Percentiles rank a stretch among this genome's conserved stretches.
These are phyloP conservation scores for Rhynchosporium graminicola DNA, from an alignment of 2,329 filamentous ascomycete genomes.

Conservation along the genomic window DNA sequence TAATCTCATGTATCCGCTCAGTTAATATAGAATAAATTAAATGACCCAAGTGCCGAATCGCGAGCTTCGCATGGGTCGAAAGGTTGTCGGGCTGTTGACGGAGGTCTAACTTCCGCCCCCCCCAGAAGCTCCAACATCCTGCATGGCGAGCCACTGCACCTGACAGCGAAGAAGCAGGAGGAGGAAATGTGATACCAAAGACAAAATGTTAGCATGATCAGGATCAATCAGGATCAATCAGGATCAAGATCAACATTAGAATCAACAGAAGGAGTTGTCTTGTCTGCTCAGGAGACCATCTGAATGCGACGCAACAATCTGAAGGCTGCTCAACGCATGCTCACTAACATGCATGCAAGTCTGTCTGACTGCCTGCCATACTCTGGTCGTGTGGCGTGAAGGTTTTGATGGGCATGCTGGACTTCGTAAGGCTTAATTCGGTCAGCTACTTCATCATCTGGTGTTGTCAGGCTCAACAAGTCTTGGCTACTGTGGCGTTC, in stretches of 20 bases:
- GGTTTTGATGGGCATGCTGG: background rate
- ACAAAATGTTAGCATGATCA: background rate
- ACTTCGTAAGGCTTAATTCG: background rate
- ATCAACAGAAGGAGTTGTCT: background rate
- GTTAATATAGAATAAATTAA: slow-evolving; percentile 27
- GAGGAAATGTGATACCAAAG: background rate
- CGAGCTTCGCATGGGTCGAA: slow-evolving; percentile 9
- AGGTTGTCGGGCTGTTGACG: slow-evolving; percentile 12
- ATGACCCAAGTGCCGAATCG: slow-evolving; percentile 23
- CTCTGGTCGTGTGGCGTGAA: background rate
- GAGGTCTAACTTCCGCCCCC: slow-evolving; percentile 18
- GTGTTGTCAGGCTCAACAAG: slow-evolving; percentile 17
- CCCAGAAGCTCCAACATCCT: slow-evolving; percentile 12
- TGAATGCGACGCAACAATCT: background rate
- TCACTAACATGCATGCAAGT: slow-evolving; percentile 11
- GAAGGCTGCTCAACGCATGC: background rate
- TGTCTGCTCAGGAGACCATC: background rate
- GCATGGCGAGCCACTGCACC: background rate
- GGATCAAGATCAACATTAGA: slow-evolving; percentile 6
- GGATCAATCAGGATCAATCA: background rate
- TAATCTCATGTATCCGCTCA: slow-evolving; percentile 25
- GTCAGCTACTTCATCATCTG: background rate
- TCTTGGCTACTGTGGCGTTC: slow-evolving; percentile 27
- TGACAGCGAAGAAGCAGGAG: background rate
- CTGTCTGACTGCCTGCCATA: background rate